A percentile compares a stretch with the other conserved stretches of the same genome.
phyloP scores from a whole-genome alignment of 192 early-diverging fungal genomes.

The Podila epicladia region DNA sequence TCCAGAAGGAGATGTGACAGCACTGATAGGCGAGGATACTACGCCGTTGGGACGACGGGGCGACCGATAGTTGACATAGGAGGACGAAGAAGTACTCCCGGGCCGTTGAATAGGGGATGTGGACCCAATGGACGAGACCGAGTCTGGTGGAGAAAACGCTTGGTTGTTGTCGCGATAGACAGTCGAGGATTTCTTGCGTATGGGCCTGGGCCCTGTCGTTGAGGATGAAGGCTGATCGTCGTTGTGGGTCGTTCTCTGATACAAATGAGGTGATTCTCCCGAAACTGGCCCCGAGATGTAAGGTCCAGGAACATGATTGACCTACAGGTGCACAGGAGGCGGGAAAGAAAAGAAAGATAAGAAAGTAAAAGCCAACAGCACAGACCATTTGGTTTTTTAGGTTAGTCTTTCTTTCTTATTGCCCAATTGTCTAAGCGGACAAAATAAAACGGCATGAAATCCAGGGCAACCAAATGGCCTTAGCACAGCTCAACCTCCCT shows the following conservation, averaged over 20 bases:
- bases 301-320: neutral
- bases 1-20: neutral
- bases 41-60: constrained; percentile 35
- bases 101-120: constrained; percentile 10
- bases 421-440: too few species aligned
- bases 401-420: too few species aligned
- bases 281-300: neutral
- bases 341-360: too few species aligned
- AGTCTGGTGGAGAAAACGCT: constrained; percentile 20
- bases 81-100: neutral
- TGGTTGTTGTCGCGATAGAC: constrained; percentile 6
- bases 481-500: neutral
- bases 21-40: constrained; percentile 32
- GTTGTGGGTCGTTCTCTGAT: neutral
- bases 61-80: constrained; percentile 3
- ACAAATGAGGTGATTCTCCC: neutral
- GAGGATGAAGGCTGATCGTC: constrained; percentile 11
- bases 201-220: constrained; percentile 16
- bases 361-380: neutral
- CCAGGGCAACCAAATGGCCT: neutral
- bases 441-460: neutral
- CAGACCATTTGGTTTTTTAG: too few species aligned
- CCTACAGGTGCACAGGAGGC: neutral
- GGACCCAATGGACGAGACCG: constrained; percentile 29
- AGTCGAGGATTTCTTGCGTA: constrained; percentile 13